Conservation (phyloP, 73 alveolate species). For the Diophrys appendiculata region DNA sequence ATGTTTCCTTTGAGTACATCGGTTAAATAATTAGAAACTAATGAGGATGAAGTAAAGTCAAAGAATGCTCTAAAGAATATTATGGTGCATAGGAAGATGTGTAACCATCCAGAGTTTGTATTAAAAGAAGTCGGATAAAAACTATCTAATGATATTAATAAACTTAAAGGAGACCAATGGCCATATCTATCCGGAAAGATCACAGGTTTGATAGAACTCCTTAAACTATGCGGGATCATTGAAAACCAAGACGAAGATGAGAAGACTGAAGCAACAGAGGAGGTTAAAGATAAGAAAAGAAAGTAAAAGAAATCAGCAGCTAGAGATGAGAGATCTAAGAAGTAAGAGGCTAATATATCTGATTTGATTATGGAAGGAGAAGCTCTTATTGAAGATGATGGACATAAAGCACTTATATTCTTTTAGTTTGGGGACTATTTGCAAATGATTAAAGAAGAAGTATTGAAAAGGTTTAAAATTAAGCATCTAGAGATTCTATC, state of each 20-base stretch:
- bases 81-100: constrained; percentile 80
- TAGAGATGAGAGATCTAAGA: not conserved
- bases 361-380: constrained; percentile 8
- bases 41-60: not conserved
- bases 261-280: not conserved
- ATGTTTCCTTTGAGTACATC: constrained; percentile 29
- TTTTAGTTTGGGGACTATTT: constrained; percentile 64
- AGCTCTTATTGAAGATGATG: constrained; percentile 22
- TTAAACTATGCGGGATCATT: constrained; percentile 68
- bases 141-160: not conserved
- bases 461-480: constrained; percentile 62
- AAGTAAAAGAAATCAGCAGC: constrained; percentile 36
- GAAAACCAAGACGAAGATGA: constrained; percentile 38
- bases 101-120: constrained; percentile 90
- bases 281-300: constrained; percentile 26
- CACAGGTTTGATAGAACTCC: constrained; percentile 57
- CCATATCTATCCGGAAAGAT: constrained; percentile 36
- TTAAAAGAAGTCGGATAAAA: constrained; percentile 12
- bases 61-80: constrained; percentile 38
- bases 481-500: constrained; percentile 24
- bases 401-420: constrained; percentile 81
- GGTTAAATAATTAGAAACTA: constrained; percentile 8
- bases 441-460: constrained; percentile 57
- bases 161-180: not conserved
- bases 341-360: not conserved